Evolutionary conservation across 805 yeast genomes (phyloP).

Genomic region (Debaryomyces castellii): DNA sequence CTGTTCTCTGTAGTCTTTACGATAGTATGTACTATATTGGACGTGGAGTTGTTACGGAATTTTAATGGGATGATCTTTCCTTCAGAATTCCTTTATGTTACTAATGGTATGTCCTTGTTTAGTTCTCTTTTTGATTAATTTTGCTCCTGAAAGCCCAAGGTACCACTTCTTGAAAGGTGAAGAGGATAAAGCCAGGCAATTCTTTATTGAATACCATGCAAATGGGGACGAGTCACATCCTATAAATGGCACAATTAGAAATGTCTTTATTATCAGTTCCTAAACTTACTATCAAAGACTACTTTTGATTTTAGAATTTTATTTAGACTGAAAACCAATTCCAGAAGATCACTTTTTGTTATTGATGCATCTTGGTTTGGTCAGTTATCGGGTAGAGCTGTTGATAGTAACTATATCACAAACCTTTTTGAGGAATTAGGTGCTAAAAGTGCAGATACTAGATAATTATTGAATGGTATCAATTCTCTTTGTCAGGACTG

Average conservation of each 20-base stretch:
- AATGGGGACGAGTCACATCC: slow-evolving; percentile 15
- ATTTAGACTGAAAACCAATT: background rate
- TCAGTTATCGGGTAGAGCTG: slow-evolving; percentile 1
- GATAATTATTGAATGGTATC: background rate
- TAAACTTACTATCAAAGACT: background rate
- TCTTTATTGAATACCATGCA: slow-evolving; percentile 24
- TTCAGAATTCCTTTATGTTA: slow-evolving; percentile 18
- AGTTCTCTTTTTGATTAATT: slow-evolving; percentile 32
- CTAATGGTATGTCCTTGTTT: slow-evolving; percentile 38
- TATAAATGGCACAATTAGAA: slow-evolving; percentile 19
- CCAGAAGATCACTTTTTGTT: background rate
- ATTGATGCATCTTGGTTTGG: slow-evolving; percentile 18
- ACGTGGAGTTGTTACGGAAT: slow-evolving; percentile 21
- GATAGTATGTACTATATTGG: slow-evolving; percentile 34
- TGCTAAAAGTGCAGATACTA: background rate
- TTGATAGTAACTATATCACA: background rate
- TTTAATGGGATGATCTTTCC: slow-evolving; percentile 34
- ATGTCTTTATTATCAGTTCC: slow-evolving; percentile 1
- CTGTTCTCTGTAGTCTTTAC: slow-evolving; percentile 32
- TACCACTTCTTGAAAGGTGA: slow-evolving; percentile 37
- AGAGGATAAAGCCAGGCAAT: slow-evolving; percentile 24
- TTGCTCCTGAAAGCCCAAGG: slow-evolving; percentile 52
- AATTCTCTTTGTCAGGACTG: background rate
- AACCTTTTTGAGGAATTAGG: background rate
- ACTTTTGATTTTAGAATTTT: slow-evolving; percentile 4